Percentiles rank a stretch among this genome's conserved stretches.
Evolutionary conservation across 2,329 filamentous ascomycete genomes (phyloP).

Genomic region (Pseudomassariella vexata): DNA sequence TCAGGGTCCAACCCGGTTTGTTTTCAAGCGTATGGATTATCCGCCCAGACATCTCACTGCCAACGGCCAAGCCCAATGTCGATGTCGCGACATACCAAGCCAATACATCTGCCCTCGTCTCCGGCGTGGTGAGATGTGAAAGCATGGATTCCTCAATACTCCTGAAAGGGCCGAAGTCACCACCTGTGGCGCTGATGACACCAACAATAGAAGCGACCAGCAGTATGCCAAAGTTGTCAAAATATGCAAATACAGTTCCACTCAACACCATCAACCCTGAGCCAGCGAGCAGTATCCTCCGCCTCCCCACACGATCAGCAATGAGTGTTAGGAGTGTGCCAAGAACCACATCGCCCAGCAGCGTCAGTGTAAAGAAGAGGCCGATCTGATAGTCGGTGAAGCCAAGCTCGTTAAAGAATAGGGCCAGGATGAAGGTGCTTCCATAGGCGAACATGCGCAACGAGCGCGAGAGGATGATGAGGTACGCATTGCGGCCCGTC

Average conservation of each 20-base stretch:
- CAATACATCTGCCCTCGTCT: constrained; percentile 55
- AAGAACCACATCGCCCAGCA: constrained; percentile 55
- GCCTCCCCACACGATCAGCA: constrained; percentile 52
- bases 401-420: constrained; percentile 51
- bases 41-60: constrained; percentile 46
- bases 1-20: constrained; percentile 40
- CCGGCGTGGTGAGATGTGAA: constrained; percentile 51
- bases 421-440: constrained; percentile 46
- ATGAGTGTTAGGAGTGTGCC: constrained; percentile 52
- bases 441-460: constrained; percentile 61
- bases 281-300: constrained; percentile 46
- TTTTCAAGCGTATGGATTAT: constrained; percentile 40
- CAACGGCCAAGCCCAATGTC: constrained; percentile 47
- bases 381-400: constrained; percentile 55
- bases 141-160: constrained; percentile 62
- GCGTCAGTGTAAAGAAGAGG: constrained; percentile 59
- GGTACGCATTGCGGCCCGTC: constrained; percentile 43
- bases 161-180: constrained; percentile 63
- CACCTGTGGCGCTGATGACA: constrained; percentile 56
- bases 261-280: constrained; percentile 50
- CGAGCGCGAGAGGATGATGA: constrained; percentile 46
- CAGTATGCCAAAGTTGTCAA: constrained; percentile 54
- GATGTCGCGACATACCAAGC: constrained; percentile 59
- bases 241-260: constrained; percentile 47
- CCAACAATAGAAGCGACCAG: constrained; percentile 53